Evolutionary conservation across 768 basidiomycete genomes (phyloP).

Genomic region (Termitomyces titanicus): DNA sequence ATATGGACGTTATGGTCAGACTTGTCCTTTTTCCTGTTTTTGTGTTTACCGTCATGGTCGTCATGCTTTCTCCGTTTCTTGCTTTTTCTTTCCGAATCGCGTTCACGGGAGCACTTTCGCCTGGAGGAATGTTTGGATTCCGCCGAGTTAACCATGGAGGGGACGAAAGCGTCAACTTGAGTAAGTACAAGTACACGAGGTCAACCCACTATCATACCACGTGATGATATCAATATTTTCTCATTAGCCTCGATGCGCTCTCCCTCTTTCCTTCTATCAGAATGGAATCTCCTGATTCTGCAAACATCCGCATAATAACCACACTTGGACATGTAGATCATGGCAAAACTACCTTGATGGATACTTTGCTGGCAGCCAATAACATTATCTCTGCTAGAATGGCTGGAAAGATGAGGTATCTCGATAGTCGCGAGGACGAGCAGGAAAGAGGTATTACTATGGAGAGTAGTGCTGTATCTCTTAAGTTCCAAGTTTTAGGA

Average conservation of each 20-base stretch:
- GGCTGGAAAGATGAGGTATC: slow-evolving; percentile 94
- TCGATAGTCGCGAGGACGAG: slow-evolving; percentile 95
- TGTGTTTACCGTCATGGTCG: slow-evolving; percentile 35
- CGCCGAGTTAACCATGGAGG: slow-evolving; percentile 13
- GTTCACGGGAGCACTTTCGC: slow-evolving; percentile 31
- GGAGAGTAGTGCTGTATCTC: slow-evolving; percentile 94
- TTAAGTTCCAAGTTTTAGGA: slow-evolving; percentile 81
- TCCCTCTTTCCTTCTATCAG: not conserved
- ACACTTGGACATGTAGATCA: slow-evolving; percentile 92
- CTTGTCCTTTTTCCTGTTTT: slow-evolving; percentile 42
- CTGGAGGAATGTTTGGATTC: slow-evolving; percentile 23
- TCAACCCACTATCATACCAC: slow-evolving; percentile 17
- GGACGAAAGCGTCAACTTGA: not conserved
- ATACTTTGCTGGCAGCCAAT: slow-evolving; percentile 92
- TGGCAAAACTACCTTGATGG: slow-evolving; percentile 95
- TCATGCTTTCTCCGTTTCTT: slow-evolving; percentile 55
- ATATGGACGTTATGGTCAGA: slow-evolving; percentile 37
- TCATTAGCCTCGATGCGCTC: not conserved
- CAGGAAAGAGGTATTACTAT: slow-evolving; percentile 98
- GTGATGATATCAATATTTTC: slow-evolving; percentile 11
- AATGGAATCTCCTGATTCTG: slow-evolving; percentile 35
- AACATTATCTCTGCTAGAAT: slow-evolving; percentile 93
- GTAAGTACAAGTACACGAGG: no score
- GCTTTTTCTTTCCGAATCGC: slow-evolving; percentile 40
- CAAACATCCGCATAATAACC: slow-evolving; percentile 72